phyloP scores from a whole-genome alignment of 1,284 basidiomycete species.

The Volvariella surrecta region DNA sequence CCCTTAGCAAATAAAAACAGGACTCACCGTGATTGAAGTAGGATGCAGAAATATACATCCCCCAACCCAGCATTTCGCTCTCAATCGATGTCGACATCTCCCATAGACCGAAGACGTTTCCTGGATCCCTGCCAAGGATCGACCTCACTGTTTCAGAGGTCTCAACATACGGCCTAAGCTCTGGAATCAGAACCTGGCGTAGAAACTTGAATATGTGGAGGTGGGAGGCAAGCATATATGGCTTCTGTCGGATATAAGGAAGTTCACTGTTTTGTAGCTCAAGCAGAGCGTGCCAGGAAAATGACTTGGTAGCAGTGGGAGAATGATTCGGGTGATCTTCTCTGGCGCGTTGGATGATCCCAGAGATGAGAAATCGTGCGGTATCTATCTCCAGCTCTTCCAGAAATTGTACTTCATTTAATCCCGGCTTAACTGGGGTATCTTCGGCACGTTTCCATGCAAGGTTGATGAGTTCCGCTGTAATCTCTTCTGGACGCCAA shows the following conservation, averaged over 20 bases:
- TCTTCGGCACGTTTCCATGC: conserved; percentile 15
- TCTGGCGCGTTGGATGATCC: conserved; percentile 31
- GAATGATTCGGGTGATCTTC: conserved; percentile 18
- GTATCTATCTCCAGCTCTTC: conserved; percentile 43
- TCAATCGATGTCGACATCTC: conserved; percentile 34
- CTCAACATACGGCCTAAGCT: conserved; percentile 21
- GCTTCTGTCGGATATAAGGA: conserved; percentile 26
- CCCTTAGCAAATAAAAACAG: background rate
- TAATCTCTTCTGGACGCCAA: conserved; percentile 10
- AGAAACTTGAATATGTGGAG: conserved; percentile 41
- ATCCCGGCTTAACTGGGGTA: conserved; percentile 8
- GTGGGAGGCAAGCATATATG: conserved; percentile 34
- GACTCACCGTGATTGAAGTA: conserved; percentile 59
- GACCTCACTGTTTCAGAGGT: conserved; percentile 36
- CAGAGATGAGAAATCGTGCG: conserved; percentile 38
- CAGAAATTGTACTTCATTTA: background rate
- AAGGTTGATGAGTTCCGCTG: conserved; percentile 11
- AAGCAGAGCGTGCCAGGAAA: conserved; percentile 31
- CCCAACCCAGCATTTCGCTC: conserved; percentile 60
- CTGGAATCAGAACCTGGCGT: conserved; percentile 20
- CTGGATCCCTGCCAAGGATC: conserved; percentile 49
- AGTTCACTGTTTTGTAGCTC: conserved; percentile 44
- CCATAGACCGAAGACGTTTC: conserved; percentile 63
- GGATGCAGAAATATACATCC: conserved; percentile 47
- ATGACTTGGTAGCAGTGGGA: conserved; percentile 9